Conservation (phyloP, 116 monocot species). For the Iris pallida region DNA sequence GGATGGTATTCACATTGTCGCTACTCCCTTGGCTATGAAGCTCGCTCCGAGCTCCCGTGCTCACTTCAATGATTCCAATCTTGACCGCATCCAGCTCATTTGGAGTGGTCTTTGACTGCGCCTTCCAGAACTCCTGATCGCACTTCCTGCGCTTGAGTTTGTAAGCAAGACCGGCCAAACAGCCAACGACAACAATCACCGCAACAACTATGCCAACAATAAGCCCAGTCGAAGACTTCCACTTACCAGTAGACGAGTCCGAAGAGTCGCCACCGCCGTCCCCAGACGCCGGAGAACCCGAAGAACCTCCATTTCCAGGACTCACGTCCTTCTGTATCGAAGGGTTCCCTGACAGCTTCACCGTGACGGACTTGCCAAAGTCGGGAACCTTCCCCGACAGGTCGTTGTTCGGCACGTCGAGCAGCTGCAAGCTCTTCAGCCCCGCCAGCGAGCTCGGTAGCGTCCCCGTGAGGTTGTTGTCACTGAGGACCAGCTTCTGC, state of each 20-base stretch:
- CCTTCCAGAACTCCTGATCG: conserved; percentile 6
- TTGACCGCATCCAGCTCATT: conserved; percentile 16
- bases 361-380: conserved; percentile 18
- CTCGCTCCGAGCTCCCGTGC: conserved; percentile 1
- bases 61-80: conserved; percentile 1
- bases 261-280: neutral
- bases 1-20: conserved; percentile 16
- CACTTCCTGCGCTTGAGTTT: conserved; percentile 3
- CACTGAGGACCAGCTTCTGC: conserved; percentile 46
- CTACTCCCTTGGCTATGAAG: conserved; percentile 7
- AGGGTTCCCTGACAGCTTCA: conserved; percentile 26
- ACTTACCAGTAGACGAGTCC: neutral
- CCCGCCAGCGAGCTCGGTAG: conserved; percentile 28
- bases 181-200: conserved; percentile 1
- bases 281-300: neutral
- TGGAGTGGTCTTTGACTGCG: neutral
- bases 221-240: conserved; percentile 2
- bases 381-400: conserved; percentile 39
- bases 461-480: conserved; percentile 40
- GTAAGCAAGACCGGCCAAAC: conserved; percentile 5
- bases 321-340: conserved; percentile 6
- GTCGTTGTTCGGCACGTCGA: conserved; percentile 43
- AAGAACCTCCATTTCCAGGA: neutral
- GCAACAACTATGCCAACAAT: conserved; percentile 11
- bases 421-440: conserved; percentile 21